Evolutionary conservation across 352 stramenopile species (phyloP).

Genomic region (Phytopythium sindhum): DNA sequence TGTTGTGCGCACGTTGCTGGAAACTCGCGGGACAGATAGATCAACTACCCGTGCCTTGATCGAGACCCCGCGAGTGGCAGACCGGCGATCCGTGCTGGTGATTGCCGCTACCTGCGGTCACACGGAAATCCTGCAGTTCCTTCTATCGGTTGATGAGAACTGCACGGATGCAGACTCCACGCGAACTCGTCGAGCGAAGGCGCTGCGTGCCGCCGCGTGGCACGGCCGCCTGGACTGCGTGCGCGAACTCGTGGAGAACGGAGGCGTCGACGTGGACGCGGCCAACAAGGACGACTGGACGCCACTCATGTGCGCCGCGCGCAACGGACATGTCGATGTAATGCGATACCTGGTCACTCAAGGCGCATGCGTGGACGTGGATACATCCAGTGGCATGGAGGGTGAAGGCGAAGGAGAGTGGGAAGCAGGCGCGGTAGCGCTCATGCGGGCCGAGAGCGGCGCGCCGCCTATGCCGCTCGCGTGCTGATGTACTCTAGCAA

Average conservation of each 20-base stretch:
- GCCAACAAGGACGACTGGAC: conserved; percentile 6
- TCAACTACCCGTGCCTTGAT: neutral
- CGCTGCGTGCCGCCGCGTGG: conserved; percentile 15
- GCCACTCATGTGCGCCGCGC: conserved; percentile 8
- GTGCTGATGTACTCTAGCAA: conserved; percentile 1
- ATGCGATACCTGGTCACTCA: neutral
- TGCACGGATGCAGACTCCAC: neutral
- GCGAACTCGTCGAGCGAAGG: conserved; percentile 7
- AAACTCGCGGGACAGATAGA: neutral
- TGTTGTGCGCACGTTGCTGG: neutral
- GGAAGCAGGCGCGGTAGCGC: neutral
- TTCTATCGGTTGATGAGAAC: neutral
- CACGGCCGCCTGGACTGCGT: conserved; percentile 14
- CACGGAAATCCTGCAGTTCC: neutral
- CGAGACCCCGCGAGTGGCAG: neutral
- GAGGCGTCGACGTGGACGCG: conserved; percentile 11
- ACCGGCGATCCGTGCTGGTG: conserved; percentile 4
- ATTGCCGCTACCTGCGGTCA: neutral
- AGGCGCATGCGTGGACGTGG: neutral
- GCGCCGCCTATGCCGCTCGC: conserved; percentile 4
- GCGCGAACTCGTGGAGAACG: conserved; percentile 10
- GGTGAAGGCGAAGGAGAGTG: conserved; percentile 5
- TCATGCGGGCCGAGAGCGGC: conserved; percentile 9
- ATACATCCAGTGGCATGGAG: neutral
- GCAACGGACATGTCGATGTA: neutral